Percentiles rank a stretch among this genome's conserved stretches.
phyloP scores from a whole-genome alignment of 306 rosid genomes.

The Trifolium pratense region DNA sequence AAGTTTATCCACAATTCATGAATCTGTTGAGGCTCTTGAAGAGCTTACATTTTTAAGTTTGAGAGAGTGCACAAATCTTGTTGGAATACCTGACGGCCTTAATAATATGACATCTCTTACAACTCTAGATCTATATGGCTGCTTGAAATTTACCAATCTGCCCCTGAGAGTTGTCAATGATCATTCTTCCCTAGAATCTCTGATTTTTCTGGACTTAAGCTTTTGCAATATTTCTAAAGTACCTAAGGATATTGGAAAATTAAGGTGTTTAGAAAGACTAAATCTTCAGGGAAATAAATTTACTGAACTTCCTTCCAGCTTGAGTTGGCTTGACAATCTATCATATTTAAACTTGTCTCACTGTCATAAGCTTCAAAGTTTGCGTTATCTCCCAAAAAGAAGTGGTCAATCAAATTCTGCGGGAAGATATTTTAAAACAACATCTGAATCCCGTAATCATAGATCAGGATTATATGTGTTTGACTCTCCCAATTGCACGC shows the following conservation, averaged over 20 bases:
- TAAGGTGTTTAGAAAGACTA: slow-evolving; percentile 16
- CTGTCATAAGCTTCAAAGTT: background rate
- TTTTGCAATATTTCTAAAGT: background rate
- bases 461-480: slow-evolving; percentile 10
- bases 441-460: background rate
- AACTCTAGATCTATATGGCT: background rate
- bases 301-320: background rate
- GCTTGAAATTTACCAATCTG: background rate
- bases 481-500: background rate
- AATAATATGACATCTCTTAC: background rate
- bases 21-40: slow-evolving; percentile 3
- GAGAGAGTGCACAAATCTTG: background rate
- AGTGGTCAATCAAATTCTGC: background rate
- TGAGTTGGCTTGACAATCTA: background rate
- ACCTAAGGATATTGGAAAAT: background rate
- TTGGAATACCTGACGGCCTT: no score
- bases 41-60: slow-evolving; percentile 16
- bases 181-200: no score
- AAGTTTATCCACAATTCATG: background rate
- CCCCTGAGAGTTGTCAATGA: no score
- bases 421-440: background rate
- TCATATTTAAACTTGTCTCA: background rate
- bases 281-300: slow-evolving; percentile 28
- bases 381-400: background rate
- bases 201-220: background rate